Conservation (phyloP, 169 alveolate genomes). For the Eimeria sp. region DNA sequence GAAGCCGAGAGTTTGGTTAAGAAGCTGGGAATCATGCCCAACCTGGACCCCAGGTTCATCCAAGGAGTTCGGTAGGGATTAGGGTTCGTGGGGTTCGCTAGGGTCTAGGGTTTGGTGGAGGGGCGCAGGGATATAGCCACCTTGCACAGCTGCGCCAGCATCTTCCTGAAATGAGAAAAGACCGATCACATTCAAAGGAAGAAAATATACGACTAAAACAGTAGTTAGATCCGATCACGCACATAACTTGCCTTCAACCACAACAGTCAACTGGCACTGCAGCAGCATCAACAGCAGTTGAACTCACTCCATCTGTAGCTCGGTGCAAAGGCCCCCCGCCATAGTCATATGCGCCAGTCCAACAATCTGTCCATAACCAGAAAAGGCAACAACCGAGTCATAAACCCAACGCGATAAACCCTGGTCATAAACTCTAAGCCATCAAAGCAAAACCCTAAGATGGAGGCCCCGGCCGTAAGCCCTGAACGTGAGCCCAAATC, state of each 20-base stretch:
- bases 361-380: constrained; percentile 42
- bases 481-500: not conserved
- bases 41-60: no score
- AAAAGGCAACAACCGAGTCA: not conserved
- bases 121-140: constrained; percentile 28
- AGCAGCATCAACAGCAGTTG: not conserved
- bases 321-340: constrained; percentile 77
- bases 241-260: not conserved
- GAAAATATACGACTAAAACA: not conserved
- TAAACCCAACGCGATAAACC: not conserved
- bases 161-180: not conserved
- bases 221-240: not conserved
- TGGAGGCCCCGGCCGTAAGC: not conserved
- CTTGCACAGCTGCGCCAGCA: constrained; percentile 45
- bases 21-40: no score
- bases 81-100: not conserved
- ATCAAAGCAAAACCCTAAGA: not conserved
- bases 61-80: not conserved
- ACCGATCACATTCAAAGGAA: not conserved
- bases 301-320: constrained; percentile 81
- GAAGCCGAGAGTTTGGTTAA: no score
- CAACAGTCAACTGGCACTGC: not conserved
- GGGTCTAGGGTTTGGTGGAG: not conserved
- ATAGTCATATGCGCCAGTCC: constrained; percentile 79
- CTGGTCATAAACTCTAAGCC: not conserved